A percentile compares a stretch with the other conserved stretches of the same genome.
phyloP scores from a whole-genome alignment of 805 yeast species.

The Kurtzmaniella cleridarum region DNA sequence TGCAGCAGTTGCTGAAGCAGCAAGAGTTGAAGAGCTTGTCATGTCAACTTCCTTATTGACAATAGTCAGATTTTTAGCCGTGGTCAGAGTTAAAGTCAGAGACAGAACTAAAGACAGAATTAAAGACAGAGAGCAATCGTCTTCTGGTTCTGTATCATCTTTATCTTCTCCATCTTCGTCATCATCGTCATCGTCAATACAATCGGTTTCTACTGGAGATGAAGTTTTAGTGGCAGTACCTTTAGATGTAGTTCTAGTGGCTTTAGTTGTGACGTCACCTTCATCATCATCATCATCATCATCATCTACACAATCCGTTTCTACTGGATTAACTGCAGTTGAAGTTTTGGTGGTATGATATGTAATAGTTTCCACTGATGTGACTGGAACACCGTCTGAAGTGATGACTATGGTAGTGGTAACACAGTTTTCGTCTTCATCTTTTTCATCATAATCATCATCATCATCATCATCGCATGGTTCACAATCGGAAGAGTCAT shows the following conservation, averaged over 20 bases:
- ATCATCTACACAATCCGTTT: not conserved
- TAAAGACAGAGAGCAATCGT: too few relatives aligned
- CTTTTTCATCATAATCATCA: slow-evolving; percentile 9
- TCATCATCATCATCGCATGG: slow-evolving; percentile 10
- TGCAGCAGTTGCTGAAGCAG: slow-evolving; percentile 5
- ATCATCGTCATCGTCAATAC: not conserved
- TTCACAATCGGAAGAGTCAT: slow-evolving; percentile 2
- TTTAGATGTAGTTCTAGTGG: not conserved
- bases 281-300: slow-evolving; percentile 1
- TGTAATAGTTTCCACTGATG: not conserved
- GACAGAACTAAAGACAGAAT: too few relatives aligned
- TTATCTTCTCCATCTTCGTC: not conserved
- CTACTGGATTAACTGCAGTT: not conserved
- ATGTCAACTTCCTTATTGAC: not conserved
- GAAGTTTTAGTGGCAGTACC: not conserved
- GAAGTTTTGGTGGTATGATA: not conserved
- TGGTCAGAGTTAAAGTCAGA: too few relatives aligned
- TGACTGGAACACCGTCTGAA: not conserved
- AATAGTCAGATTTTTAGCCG: not conserved
- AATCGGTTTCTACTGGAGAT: not conserved
- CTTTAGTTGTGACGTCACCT: slow-evolving; percentile 1
- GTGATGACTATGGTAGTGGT: slow-evolving; percentile 2
- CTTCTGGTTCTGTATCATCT: too few relatives aligned
- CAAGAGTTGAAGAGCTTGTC: slow-evolving; percentile 3
- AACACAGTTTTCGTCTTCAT: slow-evolving; percentile 8